Evolutionary conservation across 225 moss, liverwort and hornwort species (phyloP).

Genomic region (Polytrichum commune): DNA sequence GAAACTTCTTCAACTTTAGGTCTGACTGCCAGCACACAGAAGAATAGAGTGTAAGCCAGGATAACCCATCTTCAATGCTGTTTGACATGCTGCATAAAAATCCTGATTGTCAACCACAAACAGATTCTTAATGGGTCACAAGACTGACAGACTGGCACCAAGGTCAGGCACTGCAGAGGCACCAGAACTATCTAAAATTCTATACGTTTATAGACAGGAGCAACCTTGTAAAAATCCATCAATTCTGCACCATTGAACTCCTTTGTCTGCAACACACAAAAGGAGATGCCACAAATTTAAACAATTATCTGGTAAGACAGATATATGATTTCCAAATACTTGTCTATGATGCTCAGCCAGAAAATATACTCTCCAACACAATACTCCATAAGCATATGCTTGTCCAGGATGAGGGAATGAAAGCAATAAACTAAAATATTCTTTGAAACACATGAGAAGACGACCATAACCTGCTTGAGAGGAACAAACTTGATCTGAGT

Average conservation of each 20-base stretch:
- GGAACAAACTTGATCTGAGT: constrained; percentile 86
- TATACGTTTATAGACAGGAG: not conserved
- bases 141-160: not conserved
- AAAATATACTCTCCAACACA: not conserved
- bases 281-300: constrained; percentile 2
- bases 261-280: constrained; percentile 64
- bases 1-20: constrained; percentile 86
- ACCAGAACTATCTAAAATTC: not conserved
- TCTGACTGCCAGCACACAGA: constrained; percentile 58
- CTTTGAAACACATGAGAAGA: too few relatives aligned
- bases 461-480: constrained; percentile 69
- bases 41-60: not conserved
- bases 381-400: not conserved
- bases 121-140: not conserved
- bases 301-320: too few relatives aligned
- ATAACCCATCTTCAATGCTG: not conserved
- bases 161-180: not conserved
- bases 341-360: too few relatives aligned
- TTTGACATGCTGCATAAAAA: not conserved
- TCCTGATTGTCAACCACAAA: too few relatives aligned
- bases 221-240: constrained; percentile 94
- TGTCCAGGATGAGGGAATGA: not conserved
- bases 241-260: constrained; percentile 83
- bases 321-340: too few relatives aligned
- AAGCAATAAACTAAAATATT: not conserved